Conservation (phyloP, 2,329 filamentous ascomycete species). For the Trichoderma gracile region DNA sequence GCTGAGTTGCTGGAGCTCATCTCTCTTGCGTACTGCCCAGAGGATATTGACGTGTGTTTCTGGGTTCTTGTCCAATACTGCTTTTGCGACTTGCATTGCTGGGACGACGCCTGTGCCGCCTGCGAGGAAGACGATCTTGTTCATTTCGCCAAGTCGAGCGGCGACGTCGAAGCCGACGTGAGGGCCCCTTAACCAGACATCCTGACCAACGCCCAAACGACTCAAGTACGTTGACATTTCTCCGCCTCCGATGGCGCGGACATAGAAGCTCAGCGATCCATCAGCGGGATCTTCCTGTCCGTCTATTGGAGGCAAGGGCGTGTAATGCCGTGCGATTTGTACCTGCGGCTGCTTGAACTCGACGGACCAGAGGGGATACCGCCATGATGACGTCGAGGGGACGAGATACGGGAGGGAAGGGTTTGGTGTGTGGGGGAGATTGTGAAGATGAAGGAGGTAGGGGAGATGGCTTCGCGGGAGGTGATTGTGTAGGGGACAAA, state of each 20-base stretch:
- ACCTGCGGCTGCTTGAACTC: constrained; percentile 93
- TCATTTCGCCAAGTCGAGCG: constrained; percentile 35
- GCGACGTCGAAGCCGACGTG: constrained; percentile 63
- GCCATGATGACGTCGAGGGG: constrained; percentile 35
- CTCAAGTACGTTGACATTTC: constrained; percentile 85
- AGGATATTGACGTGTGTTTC: constrained; percentile 63
- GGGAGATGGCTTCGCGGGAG: constrained; percentile 62
- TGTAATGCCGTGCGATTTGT: constrained; percentile 90
- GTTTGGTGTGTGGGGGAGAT: constrained; percentile 47
- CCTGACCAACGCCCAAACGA: constrained; percentile 59
- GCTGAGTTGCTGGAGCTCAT: constrained; percentile 47
- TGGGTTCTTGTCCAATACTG: constrained; percentile 50
- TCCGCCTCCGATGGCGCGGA: constrained; percentile 75
- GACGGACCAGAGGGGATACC: constrained; percentile 75
- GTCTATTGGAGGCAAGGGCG: constrained; percentile 67
- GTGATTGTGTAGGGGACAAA: constrained; percentile 69
- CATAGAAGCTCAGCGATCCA: constrained; percentile 66
- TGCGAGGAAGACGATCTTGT: constrained; percentile 75
- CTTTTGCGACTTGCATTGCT: constrained; percentile 75
- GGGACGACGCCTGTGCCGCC: constrained; percentile 92
- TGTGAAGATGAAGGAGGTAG: constrained; percentile 68
- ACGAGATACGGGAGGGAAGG: constrained; percentile 36
- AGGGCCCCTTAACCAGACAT: constrained; percentile 77
- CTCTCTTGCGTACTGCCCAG: constrained; percentile 72
- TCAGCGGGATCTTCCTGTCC: constrained; percentile 34